Conservation (phyloP, 768 basidiomycete genomes). For the Strobilomyces confusus region DNA sequence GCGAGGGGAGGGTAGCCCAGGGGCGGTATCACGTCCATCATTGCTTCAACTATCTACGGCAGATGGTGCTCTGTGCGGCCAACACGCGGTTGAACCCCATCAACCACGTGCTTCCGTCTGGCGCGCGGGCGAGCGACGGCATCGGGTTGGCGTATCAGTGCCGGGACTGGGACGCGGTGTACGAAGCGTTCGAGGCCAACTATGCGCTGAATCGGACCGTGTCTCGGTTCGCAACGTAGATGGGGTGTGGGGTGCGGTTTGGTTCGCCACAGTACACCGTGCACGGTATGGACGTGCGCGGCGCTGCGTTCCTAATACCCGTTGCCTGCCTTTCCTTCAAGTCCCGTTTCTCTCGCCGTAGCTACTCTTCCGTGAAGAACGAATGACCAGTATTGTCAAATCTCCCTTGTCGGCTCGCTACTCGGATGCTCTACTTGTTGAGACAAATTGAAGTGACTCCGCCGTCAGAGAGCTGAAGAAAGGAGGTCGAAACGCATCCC, state of each 20-base stretch:
- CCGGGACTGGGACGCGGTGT: constrained; percentile 21
- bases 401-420: no score
- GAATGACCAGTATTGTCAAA: not conserved
- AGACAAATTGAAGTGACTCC: no score
- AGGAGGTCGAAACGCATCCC: no score
- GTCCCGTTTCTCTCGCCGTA: not conserved
- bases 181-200: constrained; percentile 20
- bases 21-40: constrained; percentile 25
- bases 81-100: constrained; percentile 31
- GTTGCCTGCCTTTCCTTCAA: not conserved
- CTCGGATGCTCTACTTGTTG: no score
- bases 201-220: constrained; percentile 20
- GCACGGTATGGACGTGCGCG: not conserved
- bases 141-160: constrained; percentile 22
- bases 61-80: constrained; percentile 35
- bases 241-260: not conserved
- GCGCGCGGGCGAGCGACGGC: constrained; percentile 15
- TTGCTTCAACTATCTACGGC: constrained; percentile 39
- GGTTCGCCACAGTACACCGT: not conserved
- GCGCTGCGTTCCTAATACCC: not conserved
- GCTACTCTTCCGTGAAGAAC: not conserved
- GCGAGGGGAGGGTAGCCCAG: not conserved
- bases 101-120: constrained; percentile 11
- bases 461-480: no score
- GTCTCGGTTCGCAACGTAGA: constrained; percentile 3